Conservation (phyloP, 495 filamentous ascomycete genomes). For the Tuber indicum region DNA sequence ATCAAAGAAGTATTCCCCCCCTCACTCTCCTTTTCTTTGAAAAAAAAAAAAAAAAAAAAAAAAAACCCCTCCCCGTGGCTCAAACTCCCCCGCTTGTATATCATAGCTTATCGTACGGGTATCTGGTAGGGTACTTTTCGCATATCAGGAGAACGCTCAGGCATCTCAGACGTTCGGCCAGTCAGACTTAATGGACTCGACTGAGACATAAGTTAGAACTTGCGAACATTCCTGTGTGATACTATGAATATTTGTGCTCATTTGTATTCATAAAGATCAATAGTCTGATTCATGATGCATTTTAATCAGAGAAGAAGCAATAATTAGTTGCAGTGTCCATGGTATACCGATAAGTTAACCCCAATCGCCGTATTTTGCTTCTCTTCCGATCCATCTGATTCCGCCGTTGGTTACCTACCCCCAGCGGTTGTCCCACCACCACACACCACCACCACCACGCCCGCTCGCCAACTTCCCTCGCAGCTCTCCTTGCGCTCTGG, state of each 20-base stretch:
- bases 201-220: not conserved
- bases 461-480: conserved; percentile 10
- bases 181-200: not conserved
- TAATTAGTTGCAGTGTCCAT: not conserved
- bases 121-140: conserved; percentile 15
- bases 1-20: conserved; percentile 13
- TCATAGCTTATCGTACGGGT: conserved; percentile 11
- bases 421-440: conserved; percentile 14
- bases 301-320: not conserved
- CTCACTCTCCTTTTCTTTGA: not conserved
- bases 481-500: not conserved
- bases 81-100: conserved; percentile 7
- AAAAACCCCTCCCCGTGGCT: not conserved
- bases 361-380: conserved; percentile 33
- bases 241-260: not conserved
- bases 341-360: not conserved
- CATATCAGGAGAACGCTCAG: conserved; percentile 8
- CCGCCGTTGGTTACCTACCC: conserved; percentile 13
- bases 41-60: not conserved
- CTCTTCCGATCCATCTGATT: conserved; percentile 34
- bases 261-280: not conserved
- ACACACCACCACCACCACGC: conserved; percentile 8
- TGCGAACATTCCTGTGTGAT: not conserved
- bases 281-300: not conserved
- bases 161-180: not conserved